Percentiles rank a stretch among this genome's conserved stretches.
Evolutionary conservation across 352 stramenopile genomes (phyloP).

Genomic region (Elongisporangium anandrum): DNA sequence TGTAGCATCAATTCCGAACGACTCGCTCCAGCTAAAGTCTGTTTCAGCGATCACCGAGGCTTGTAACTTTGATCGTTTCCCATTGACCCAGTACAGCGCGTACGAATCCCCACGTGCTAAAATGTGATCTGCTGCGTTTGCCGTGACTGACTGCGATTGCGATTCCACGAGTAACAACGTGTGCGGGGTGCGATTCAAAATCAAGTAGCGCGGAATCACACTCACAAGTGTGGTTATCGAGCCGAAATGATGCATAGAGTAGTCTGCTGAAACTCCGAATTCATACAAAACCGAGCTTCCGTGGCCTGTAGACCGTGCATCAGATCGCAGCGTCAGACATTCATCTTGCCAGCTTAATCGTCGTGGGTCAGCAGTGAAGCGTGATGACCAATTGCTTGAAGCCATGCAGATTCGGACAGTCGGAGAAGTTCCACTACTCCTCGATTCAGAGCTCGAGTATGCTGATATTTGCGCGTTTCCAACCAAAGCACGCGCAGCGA

Average conservation of each 20-base stretch:
- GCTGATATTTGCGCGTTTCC: constrained; percentile 72
- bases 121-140: constrained; percentile 68
- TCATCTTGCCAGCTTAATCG: constrained; percentile 85
- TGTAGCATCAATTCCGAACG: constrained; percentile 39
- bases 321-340: constrained; percentile 51
- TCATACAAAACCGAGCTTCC: constrained; percentile 63
- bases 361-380: constrained; percentile 66
- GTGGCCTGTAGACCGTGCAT: constrained; percentile 4
- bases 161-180: constrained; percentile 64
- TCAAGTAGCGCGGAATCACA: constrained; percentile 74
- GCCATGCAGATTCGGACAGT: constrained; percentile 53
- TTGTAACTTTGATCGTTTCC: constrained; percentile 40
- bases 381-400: constrained; percentile 59
- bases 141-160: constrained; percentile 10
- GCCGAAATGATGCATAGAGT: constrained; percentile 76
- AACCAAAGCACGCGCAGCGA: constrained; percentile 50
- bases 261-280: constrained; percentile 77
- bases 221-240: constrained; percentile 82
- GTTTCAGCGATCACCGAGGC: constrained; percentile 48
- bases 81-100: constrained; percentile 72
- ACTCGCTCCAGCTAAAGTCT: constrained; percentile 62
- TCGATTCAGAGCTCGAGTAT: constrained; percentile 44
- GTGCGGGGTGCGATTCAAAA: constrained; percentile 62
- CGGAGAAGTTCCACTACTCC: constrained; percentile 14
- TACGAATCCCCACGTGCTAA: constrained; percentile 67